Percentiles rank a stretch among this genome's conserved stretches.
Evolutionary conservation across 345 rosid species (phyloP).

Genomic region (Eucalyptus erythrocorys): DNA sequence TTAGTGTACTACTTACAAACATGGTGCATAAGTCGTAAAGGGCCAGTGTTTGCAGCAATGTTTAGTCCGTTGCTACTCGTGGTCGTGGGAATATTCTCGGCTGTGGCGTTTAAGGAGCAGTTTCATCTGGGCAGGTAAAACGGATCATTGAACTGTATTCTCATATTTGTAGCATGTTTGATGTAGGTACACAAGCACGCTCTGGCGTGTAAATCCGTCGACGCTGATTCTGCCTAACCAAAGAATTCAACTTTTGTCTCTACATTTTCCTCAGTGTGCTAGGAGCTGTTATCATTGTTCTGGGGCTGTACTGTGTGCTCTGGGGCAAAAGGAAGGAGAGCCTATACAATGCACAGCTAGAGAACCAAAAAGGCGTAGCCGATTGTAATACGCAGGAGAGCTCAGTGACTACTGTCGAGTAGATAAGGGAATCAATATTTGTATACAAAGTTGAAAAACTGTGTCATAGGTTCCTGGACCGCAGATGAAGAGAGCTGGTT

Average conservation of each 20-base stretch:
- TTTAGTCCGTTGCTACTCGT: slow-evolving; percentile 19
- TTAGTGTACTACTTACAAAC: slow-evolving; percentile 14
- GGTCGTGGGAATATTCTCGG: slow-evolving; percentile 24
- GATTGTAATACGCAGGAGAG: neutral
- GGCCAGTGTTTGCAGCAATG: slow-evolving; percentile 34
- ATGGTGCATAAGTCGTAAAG: slow-evolving; percentile 27
- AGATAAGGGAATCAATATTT: neutral
- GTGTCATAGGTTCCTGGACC: neutral
- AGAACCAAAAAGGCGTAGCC: neutral
- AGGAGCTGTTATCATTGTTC: slow-evolving; percentile 16
- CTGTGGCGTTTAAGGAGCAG: slow-evolving; percentile 30
- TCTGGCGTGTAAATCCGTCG: neutral
- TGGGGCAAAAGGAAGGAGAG: slow-evolving; percentile 26
- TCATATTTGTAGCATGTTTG: neutral
- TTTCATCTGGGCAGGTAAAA: slow-evolving; percentile 28
- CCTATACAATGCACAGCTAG: neutral
- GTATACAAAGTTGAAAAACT: too few species aligned
- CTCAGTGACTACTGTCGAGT: neutral
- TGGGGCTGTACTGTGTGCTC: slow-evolving; percentile 25
- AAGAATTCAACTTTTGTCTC: neutral
- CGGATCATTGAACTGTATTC: neutral
- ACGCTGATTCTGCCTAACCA: neutral
- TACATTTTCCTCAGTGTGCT: slow-evolving; percentile 5
- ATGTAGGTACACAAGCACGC: neutral
- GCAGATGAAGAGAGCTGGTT: neutral